Conservation (phyloP, 2,329 filamentous ascomycete species). For the Pestalotiopsis sp. region DNA sequence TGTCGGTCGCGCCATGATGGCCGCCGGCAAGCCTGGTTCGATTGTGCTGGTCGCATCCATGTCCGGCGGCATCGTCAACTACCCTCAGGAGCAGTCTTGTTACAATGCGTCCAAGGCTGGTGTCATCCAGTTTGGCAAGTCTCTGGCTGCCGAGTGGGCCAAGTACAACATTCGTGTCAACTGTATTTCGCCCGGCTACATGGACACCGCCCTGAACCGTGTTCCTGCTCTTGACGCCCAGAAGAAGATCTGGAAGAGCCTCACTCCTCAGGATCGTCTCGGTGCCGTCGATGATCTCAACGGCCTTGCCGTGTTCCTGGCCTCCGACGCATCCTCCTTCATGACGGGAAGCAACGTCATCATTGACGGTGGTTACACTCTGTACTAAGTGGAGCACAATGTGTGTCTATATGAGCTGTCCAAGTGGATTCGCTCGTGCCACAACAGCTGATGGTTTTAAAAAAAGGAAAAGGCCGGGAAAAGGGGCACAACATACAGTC, state of each 20-base stretch:
- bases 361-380: constrained; percentile 72
- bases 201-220: constrained; percentile 82
- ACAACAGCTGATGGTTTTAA: background rate
- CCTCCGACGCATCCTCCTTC: constrained; percentile 71
- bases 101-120: constrained; percentile 87
- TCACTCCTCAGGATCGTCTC: constrained; percentile 74
- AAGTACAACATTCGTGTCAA: constrained; percentile 81
- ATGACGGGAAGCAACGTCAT: constrained; percentile 78
- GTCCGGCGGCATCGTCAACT: constrained; percentile 85
- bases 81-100: constrained; percentile 79
- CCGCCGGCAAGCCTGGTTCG: constrained; percentile 69
- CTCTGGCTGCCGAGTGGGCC: constrained; percentile 82
- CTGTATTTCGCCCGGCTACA: constrained; percentile 83
- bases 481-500: background rate
- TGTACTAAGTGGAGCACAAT: constrained; percentile 46
- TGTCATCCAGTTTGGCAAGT: constrained; percentile 78
- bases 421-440: background rate
- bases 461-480: background rate
- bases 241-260: constrained; percentile 78
- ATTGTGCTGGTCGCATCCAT: constrained; percentile 80
- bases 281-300: constrained; percentile 77
- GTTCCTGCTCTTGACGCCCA: constrained; percentile 77
- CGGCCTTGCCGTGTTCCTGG: constrained; percentile 75
- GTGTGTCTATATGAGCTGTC: background rate
- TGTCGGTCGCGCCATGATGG: constrained; percentile 74